phyloP scores from a whole-genome alignment of 768 basidiomycete genomes.

The Lactifluus volemus region DNA sequence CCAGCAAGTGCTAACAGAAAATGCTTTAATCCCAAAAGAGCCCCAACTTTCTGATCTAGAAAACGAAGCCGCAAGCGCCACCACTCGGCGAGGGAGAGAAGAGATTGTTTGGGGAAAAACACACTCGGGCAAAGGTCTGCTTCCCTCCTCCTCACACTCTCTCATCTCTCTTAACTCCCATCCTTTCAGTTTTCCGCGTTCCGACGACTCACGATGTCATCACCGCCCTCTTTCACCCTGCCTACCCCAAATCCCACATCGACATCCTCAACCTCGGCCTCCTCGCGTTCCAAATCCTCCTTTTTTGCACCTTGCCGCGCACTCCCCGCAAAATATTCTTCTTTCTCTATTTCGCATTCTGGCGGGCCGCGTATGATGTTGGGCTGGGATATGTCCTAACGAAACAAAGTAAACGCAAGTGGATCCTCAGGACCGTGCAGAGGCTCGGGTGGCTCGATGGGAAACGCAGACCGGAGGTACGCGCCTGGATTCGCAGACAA shows the following conservation, averaged over 20 bases:
- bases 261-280: slow-evolving; percentile 80
- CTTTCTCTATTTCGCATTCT: slow-evolving; percentile 85
- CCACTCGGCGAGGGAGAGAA: slow-evolving; percentile 8
- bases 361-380: slow-evolving; percentile 85
- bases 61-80: neutral
- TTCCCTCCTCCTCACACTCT: neutral
- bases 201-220: slow-evolving; percentile 89
- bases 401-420: slow-evolving; percentile 90
- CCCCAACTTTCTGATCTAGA: neutral
- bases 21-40: neutral
- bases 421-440: slow-evolving; percentile 81
- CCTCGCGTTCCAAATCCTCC: slow-evolving; percentile 64
- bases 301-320: slow-evolving; percentile 62
- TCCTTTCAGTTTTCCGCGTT: slow-evolving; percentile 71
- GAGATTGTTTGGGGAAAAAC: slow-evolving; percentile 85
- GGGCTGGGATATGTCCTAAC: slow-evolving; percentile 92
- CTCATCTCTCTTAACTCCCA: slow-evolving; percentile 13
- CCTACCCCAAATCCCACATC: slow-evolving; percentile 78
- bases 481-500: slow-evolving; percentile 81
- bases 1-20: neutral
- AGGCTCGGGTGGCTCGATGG: slow-evolving; percentile 85
- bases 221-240: slow-evolving; percentile 76
- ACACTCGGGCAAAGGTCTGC: slow-evolving; percentile 63
- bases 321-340: slow-evolving; percentile 57
- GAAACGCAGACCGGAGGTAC: slow-evolving; percentile 47